Evolutionary conservation across 2,329 filamentous ascomycete genomes (phyloP), one percentile per base, ranked within the genome.

Genomic region (Helotiales sp.): DNA sequence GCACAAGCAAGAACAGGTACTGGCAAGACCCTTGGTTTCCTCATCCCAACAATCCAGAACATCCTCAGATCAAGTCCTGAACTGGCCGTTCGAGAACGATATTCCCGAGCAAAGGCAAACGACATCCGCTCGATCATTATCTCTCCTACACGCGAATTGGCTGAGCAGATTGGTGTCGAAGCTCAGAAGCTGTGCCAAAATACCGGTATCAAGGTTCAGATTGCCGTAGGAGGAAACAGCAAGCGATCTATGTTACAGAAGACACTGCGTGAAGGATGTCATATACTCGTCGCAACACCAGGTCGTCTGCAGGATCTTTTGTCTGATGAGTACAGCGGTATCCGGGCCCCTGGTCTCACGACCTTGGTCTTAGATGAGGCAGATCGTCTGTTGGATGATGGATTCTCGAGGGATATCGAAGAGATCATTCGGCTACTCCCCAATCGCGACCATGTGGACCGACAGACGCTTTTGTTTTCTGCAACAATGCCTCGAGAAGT

Each of bases 1-100:
- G 95, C 93, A 33, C 95, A 98, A 78, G 95, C 95, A 61, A 96
- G 90, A 77, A 99, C 95, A 7, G 95, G 95, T 73, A 98, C 95
- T 2, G 95, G 95, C 71, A 99, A 99, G 77, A 99, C 95, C 0
- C 77, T 98, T 58, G 95, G 91, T 50, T 99, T 98, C 79, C 82
- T 99, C 31, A 76, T 98, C 6, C 95, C 95, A 49, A 79, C 92
- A 5, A 75, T 98, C 51, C 91, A 97, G 73, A 88, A 90, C 63
- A 81, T 98, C 46, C 77, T 98, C 55, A 85, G 87, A 62, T 77
- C 89, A n/a, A 64, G 59, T 31, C 70, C 70, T 17, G 72, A 77
- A 0, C 80, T 96, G 27, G 84, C 81, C 36, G 65, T 71, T 7
- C 67, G 61, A 59, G 58, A 65, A 42, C 60, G 65, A 55, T 63